Conservation (phyloP, 2,329 filamentous ascomycete genomes). For the Emmonsia crescens region DNA sequence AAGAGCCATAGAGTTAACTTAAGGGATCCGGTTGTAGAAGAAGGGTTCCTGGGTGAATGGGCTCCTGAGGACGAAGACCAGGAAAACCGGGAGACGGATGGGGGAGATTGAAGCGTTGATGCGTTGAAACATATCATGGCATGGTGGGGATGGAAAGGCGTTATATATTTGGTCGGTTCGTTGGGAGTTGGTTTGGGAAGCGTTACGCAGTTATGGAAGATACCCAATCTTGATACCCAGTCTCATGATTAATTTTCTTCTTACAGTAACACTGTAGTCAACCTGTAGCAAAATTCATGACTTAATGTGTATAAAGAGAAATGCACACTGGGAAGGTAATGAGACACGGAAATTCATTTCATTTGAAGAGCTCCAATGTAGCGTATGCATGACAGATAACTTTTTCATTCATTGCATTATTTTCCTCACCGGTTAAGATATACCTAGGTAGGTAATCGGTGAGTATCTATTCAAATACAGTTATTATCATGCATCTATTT, state of each 20-base stretch:
- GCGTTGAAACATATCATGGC: not conserved
- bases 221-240: not conserved
- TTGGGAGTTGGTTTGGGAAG: not conserved
- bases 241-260: not conserved
- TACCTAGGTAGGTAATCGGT: not conserved
- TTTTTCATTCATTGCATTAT: slow-evolving; percentile 2
- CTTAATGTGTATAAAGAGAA: not conserved
- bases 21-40: slow-evolving; percentile 56
- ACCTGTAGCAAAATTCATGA: not conserved
- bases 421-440: not conserved
- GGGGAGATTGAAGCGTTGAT: slow-evolving; percentile 18
- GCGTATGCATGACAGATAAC: not conserved
- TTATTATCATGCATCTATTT: slow-evolving; percentile 1
- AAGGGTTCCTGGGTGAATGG: slow-evolving; percentile 63
- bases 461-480: not conserved
- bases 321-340: not conserved
- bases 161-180: not conserved
- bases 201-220: not conserved
- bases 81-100: slow-evolving; percentile 13
- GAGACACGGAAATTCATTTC: not conserved
- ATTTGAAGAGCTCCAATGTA: not conserved
- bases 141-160: slow-evolving; percentile 6
- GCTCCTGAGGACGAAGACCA: slow-evolving; percentile 32
- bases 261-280: not conserved
- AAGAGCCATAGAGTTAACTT: slow-evolving; percentile 51